Conservation (phyloP, 2,329 filamentous ascomycete genomes). For the Aspergillus phoenicis region DNA sequence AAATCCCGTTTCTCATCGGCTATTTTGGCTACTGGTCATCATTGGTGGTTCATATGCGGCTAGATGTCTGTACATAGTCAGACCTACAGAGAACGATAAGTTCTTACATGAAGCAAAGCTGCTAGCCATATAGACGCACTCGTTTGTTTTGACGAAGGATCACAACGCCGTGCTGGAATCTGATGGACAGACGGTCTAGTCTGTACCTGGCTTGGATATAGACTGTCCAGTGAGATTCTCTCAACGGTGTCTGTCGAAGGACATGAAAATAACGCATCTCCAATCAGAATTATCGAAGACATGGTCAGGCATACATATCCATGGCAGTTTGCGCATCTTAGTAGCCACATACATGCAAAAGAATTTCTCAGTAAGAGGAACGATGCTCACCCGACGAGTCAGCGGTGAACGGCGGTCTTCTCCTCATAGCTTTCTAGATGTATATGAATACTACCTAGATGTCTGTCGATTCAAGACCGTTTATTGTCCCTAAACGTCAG, state of each 20-base stretch:
- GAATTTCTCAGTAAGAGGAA: not conserved
- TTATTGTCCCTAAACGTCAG: not conserved
- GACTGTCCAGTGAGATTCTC: not conserved
- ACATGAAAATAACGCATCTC: not conserved
- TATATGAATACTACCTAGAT: not conserved
- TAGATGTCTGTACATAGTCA: not conserved
- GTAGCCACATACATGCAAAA: not conserved
- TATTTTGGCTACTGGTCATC: not conserved
- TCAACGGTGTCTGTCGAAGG: not conserved
- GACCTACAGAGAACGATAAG: not conserved
- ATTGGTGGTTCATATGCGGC: not conserved
- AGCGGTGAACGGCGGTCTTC: not conserved
- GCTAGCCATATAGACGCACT: not conserved
- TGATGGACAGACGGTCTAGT: not conserved
- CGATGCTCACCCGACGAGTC: not conserved
- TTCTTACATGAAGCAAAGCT: not conserved
- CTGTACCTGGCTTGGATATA: not conserved
- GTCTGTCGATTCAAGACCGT: not conserved
- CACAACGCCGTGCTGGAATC: not conserved
- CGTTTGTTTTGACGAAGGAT: not conserved
- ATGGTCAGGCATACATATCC: not conserved
- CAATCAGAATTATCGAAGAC: not conserved
- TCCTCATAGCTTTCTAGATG: not conserved
- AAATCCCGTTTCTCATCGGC: not conserved
- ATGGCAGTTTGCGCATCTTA: not conserved